Conservation (phyloP, 768 basidiomycete species). For the Psilocybe cubensis region DNA sequence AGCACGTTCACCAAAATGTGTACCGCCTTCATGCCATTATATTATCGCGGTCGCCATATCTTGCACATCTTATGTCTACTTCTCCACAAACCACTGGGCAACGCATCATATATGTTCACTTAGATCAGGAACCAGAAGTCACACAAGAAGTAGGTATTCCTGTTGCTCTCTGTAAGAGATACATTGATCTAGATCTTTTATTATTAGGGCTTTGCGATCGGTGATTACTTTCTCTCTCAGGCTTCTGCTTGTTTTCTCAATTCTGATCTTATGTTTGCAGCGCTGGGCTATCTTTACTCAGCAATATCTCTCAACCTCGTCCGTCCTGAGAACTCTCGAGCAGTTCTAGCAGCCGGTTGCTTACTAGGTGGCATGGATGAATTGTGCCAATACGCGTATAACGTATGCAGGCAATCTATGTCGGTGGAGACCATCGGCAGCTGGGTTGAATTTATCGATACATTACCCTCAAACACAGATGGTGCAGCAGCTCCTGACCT, state of each 20-base stretch:
- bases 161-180: constrained; percentile 11
- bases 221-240: constrained; percentile 34
- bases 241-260: constrained; percentile 6
- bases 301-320: constrained; percentile 69
- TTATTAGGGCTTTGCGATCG: constrained; percentile 73
- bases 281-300: constrained; percentile 83
- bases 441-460: constrained; percentile 80
- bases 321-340: constrained; percentile 79
- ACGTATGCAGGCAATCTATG: constrained; percentile 76
- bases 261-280: constrained; percentile 37
- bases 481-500: constrained; percentile 54
- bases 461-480: constrained; percentile 52
- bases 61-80: constrained; percentile 87
- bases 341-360: constrained; percentile 83
- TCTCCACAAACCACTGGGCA: constrained; percentile 69
- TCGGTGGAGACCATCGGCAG: constrained; percentile 70
- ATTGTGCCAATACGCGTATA: constrained; percentile 78
- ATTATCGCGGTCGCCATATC: constrained; percentile 84
- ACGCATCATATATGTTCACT: constrained; percentile 71
- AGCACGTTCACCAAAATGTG: constrained; percentile 77
- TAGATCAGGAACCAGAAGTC: constrained; percentile 81
- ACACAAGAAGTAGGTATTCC: constrained; percentile 72
- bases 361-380: constrained; percentile 89
- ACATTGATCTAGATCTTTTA: constrained; percentile 16
- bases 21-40: constrained; percentile 87